Evolutionary conservation across 2,329 filamentous ascomycete genomes (phyloP).

Genomic region (Fusarium transvaalense): DNA sequence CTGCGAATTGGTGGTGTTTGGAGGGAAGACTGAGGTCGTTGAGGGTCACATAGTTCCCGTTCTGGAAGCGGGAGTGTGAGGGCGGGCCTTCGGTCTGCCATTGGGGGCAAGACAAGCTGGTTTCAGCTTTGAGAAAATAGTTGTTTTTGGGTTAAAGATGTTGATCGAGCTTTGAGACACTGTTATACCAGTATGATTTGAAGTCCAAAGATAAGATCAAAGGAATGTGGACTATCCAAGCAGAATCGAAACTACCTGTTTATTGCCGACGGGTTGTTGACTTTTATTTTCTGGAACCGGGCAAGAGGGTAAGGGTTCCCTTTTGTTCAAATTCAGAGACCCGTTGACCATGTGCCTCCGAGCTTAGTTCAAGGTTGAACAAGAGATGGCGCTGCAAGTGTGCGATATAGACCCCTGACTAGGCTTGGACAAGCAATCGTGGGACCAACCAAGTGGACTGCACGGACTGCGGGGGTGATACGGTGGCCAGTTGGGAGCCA

Average conservation of each 20-base stretch:
- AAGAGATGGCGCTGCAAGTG: slow-evolving; percentile 38
- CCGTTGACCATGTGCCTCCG: slow-evolving; percentile 40
- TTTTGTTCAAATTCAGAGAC: slow-evolving; percentile 34
- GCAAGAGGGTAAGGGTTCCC: slow-evolving; percentile 31
- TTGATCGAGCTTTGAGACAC: slow-evolving; percentile 20
- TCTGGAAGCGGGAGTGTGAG: slow-evolving; percentile 48
- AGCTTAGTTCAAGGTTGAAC: slow-evolving; percentile 37
- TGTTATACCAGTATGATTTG: slow-evolving; percentile 2
- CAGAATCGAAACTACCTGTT: slow-evolving; percentile 9
- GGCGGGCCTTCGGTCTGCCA: slow-evolving; percentile 48
- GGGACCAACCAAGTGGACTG: slow-evolving; percentile 41
- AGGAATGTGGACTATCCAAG: not conserved
- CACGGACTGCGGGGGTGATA: slow-evolving; percentile 40
- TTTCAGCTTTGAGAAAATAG: slow-evolving; percentile 17
- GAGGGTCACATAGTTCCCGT: slow-evolving; percentile 39
- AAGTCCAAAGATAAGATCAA: slow-evolving; percentile 11
- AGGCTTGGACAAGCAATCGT: slow-evolving; percentile 46
- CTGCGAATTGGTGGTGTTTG: slow-evolving; percentile 44
- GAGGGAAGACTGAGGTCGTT: slow-evolving; percentile 38
- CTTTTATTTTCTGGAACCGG: slow-evolving; percentile 18
- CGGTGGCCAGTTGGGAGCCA: slow-evolving; percentile 46
- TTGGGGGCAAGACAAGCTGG: slow-evolving; percentile 36
- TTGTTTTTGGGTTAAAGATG: slow-evolving; percentile 3
- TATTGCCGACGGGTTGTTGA: slow-evolving; percentile 34
- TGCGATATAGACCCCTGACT: slow-evolving; percentile 48